Percentiles rank a stretch among this genome's conserved stretches.
Conservation (phyloP, 352 stramenopile genomes). For the Globisporangium recalcitrans region DNA sequence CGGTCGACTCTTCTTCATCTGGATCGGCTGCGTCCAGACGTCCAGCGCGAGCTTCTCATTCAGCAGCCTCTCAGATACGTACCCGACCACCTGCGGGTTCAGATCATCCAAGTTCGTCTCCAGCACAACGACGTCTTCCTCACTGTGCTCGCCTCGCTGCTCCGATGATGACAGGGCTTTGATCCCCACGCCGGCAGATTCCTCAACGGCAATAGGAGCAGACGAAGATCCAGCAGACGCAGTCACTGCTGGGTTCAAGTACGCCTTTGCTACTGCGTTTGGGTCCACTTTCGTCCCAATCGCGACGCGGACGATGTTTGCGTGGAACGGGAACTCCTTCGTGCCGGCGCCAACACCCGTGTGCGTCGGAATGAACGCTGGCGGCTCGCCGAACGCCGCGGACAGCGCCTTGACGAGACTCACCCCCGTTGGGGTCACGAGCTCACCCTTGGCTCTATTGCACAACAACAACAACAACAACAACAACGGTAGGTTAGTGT, state of each 20-base stretch:
- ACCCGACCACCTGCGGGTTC: constrained; percentile 81
- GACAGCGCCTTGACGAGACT: constrained; percentile 90
- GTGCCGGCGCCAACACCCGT: constrained; percentile 80
- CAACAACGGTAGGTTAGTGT: neutral
- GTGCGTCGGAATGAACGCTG: constrained; percentile 67
- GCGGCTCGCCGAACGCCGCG: constrained; percentile 65
- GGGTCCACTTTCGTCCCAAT: constrained; percentile 59
- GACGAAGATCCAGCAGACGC: neutral
- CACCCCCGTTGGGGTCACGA: constrained; percentile 95
- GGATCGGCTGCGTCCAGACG: constrained; percentile 84
- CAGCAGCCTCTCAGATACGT: constrained; percentile 72
- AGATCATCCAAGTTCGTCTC: constrained; percentile 91
- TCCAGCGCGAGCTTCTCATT: constrained; percentile 54
- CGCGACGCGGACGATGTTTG: constrained; percentile 88
- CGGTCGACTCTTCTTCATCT: constrained; percentile 91
- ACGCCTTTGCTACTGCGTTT: constrained; percentile 25
- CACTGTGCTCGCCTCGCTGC: neutral
- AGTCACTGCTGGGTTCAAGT: constrained; percentile 19
- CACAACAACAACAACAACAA: neutral
- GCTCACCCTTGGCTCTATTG: constrained; percentile 75
- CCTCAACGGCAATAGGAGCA: neutral
- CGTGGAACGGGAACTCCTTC: constrained; percentile 86
- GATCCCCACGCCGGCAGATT: neutral
- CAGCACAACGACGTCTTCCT: constrained; percentile 67
- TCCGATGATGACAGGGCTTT: neutral